Conservation (phyloP, 345 rosid genomes). For the rapeseed (Brassica napus) region DNA sequence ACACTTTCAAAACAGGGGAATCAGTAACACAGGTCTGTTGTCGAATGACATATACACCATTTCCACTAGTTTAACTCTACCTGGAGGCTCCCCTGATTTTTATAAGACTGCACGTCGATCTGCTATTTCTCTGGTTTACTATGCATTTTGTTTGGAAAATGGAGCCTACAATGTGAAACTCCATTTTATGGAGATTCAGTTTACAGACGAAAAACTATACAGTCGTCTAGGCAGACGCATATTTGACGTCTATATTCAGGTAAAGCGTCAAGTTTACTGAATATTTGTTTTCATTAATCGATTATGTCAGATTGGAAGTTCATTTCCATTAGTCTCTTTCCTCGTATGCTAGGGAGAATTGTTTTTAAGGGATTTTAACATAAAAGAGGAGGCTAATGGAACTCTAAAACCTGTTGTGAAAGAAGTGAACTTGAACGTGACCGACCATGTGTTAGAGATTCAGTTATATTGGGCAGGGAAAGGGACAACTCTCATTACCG, state of each 20-base stretch:
- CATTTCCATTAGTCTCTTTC: too few relatives aligned
- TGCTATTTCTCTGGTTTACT: slow-evolving; percentile 61
- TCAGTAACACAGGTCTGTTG: not conserved
- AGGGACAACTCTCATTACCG: slow-evolving; percentile 58
- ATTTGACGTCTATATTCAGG: slow-evolving; percentile 49
- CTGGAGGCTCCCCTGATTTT: slow-evolving; percentile 28
- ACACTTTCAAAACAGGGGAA: not conserved
- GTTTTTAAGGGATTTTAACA: slow-evolving; percentile 53
- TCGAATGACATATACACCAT: not conserved
- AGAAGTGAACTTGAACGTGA: slow-evolving; percentile 42
- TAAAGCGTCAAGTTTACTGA: not conserved
- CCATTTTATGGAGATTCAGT: slow-evolving; percentile 64
- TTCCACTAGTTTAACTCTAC: too few relatives aligned
- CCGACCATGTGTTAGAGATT: slow-evolving; percentile 48
- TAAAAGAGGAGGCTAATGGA: slow-evolving; percentile 48
- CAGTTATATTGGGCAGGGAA: slow-evolving; percentile 64
- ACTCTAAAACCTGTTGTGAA: slow-evolving; percentile 39
- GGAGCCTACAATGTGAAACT: slow-evolving; percentile 66
- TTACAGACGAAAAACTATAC: slow-evolving; percentile 46
- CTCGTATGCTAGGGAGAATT: slow-evolving; percentile 40
- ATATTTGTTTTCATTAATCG: not conserved
- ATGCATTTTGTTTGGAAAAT: slow-evolving; percentile 56
- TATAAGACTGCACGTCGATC: slow-evolving; percentile 56
- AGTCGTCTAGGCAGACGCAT: slow-evolving; percentile 56
- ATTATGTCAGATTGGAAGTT: too few relatives aligned